phyloP scores from a whole-genome alignment of 495 filamentous ascomycete species.

The Hypoxylon crocopeplum region DNA sequence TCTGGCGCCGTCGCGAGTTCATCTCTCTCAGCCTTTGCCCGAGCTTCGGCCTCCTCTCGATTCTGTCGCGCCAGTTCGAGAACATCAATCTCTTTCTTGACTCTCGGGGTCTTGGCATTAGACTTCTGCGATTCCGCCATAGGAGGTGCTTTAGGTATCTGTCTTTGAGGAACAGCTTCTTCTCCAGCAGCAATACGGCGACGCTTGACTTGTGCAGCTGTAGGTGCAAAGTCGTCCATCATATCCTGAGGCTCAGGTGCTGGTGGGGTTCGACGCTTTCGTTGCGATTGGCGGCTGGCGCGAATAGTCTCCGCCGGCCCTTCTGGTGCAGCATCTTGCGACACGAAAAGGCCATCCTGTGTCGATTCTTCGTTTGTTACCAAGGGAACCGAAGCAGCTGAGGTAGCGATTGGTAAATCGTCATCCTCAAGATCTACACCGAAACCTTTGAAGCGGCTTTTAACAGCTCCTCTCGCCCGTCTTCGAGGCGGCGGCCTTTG shows the following conservation, averaged over 20 bases:
- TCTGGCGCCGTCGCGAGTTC: slow-evolving; percentile 57
- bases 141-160: slow-evolving; percentile 27
- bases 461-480: slow-evolving; percentile 48
- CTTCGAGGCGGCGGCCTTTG: slow-evolving; percentile 31
- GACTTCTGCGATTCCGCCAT: slow-evolving; percentile 7
- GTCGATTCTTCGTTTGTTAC: slow-evolving; percentile 20
- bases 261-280: slow-evolving; percentile 55
- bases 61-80: slow-evolving; percentile 70
- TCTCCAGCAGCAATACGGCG: slow-evolving; percentile 62
- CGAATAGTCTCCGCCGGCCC: slow-evolving; percentile 24
- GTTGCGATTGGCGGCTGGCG: slow-evolving; percentile 42
- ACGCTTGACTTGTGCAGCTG: slow-evolving; percentile 74
- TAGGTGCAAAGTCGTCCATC: slow-evolving; percentile 71
- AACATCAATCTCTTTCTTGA: slow-evolving; percentile 70
- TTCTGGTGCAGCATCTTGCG: slow-evolving; percentile 30
- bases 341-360: slow-evolving; percentile 50
- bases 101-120: slow-evolving; percentile 35
- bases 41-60: slow-evolving; percentile 73
- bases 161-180: slow-evolving; percentile 39
- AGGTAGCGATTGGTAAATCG: slow-evolving; percentile 23
- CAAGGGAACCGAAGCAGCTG: slow-evolving; percentile 6
- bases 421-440: slow-evolving; percentile 49
- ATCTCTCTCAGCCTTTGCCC: slow-evolving; percentile 65
- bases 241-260: slow-evolving; percentile 53
- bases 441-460: slow-evolving; percentile 80